phyloP scores from a whole-genome alignment of 2,329 filamentous ascomycete genomes.

The Phyllosticta ampelicida region DNA sequence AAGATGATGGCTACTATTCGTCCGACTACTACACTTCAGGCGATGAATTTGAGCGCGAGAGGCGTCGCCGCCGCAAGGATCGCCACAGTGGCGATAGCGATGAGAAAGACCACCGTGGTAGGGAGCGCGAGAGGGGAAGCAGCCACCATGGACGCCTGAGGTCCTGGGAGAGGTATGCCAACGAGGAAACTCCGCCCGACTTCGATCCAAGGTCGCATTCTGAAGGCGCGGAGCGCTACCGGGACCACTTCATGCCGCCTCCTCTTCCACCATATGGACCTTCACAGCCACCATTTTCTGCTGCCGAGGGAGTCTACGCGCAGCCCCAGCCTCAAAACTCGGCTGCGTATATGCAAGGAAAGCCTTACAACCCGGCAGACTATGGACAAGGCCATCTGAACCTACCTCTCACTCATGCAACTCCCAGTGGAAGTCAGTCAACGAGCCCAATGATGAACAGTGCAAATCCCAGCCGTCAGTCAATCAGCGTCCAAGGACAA shows the following conservation, averaged over 20 bases:
- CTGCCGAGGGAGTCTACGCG: conserved; percentile 19
- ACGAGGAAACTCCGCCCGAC: conserved; percentile 15
- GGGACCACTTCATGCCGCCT: conserved; percentile 17
- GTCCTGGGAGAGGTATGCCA: neutral
- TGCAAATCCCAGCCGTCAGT: neutral
- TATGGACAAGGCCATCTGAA: neutral
- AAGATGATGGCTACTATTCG: conserved; percentile 11
- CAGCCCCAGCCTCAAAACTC: conserved; percentile 7
- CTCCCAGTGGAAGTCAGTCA: neutral
- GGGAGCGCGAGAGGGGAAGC: conserved; percentile 1
- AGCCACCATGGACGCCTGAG: neutral
- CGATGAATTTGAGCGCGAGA: conserved; percentile 5
- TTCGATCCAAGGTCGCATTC: neutral
- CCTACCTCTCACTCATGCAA: neutral
- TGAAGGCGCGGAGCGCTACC: neutral
- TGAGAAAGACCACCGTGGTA: neutral
- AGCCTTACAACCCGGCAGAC: conserved; percentile 26
- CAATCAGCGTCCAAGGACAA: neutral
- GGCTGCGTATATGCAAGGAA: neutral
- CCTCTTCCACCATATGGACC: conserved; percentile 15
- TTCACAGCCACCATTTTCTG: conserved; percentile 19
- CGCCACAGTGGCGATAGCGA: neutral
- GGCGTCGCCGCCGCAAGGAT: neutral
- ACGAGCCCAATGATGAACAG: neutral
- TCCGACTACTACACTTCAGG: conserved; percentile 9